Base-by-base conservation (phyloP, 768 basidiomycete genomes). In the Calocybe cyanea region DNA sequence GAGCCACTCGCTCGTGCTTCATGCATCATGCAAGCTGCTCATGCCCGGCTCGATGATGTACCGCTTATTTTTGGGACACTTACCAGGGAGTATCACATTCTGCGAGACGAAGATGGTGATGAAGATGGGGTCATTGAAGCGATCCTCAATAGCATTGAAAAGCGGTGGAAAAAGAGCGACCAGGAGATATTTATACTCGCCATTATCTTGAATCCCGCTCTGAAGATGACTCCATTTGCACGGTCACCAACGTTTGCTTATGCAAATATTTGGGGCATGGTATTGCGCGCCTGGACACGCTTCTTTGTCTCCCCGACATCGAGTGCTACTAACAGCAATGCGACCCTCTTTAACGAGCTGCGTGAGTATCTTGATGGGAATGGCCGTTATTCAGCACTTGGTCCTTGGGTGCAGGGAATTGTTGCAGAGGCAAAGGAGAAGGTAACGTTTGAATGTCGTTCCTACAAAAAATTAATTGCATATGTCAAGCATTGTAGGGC, bases 111-210 rank as follows among this genome's bases (percentile, higher is more conserved):
- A 1, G 59, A 61, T 38, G 28, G 33, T 10, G 20, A 39, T 15
- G 14, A 28, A 25, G 31, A 25, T 28, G 43, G 17, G 4, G 34
- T 39, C 17, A 24, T 39, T 6, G 32, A 25, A 2, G 64, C 59
- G 6, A 58, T 67, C 32, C 49, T 63, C 2, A 35, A 50, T 1
- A 69, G 69, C 47, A 46, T 64, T 13, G 62, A 68, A 41, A 35
- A 18, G 1, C 50, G 52, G 5, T 68, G 66, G 66, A 18, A 33
- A 17, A 57, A 59, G 34, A 24, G 49, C 33, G 63, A 68, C 43
- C 62, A 66, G 46, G 63, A 63, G 28, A 43, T 59, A 1, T 65
- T 63, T 38, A 59, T 68, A 44, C 54, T 58, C 7, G 54, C 63
- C 5, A 48, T 63, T 7, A 57, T 68, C 34, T 33, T 62, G 8